phyloP scores from a whole-genome alignment of 805 yeast genomes.

The Pichia rugopelliculosa region DNA sequence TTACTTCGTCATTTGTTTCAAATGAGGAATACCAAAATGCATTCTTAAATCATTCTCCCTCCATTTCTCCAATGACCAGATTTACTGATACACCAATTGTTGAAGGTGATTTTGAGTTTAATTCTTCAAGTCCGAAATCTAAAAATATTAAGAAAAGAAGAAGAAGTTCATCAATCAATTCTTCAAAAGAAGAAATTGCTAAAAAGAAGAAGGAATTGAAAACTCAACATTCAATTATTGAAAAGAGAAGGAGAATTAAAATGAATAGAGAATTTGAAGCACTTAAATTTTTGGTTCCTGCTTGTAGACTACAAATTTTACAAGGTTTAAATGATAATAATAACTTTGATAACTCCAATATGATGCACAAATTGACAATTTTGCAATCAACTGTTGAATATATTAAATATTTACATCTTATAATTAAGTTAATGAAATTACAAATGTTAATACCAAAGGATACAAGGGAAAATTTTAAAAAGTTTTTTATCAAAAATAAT shows the following conservation, averaged over 20 bases:
- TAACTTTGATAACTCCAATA: conserved; percentile 26
- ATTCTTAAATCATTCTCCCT: conserved; percentile 24
- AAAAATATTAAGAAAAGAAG: conserved; percentile 9
- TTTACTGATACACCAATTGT: conserved; percentile 16
- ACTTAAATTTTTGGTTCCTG: conserved; percentile 68
- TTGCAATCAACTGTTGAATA: conserved; percentile 80
- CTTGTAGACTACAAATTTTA: conserved; percentile 49
- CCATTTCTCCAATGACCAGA: conserved; percentile 28
- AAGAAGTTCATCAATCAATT: conserved; percentile 25
- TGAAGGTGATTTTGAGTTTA: not conserved
- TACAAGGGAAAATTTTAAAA: conserved; percentile 18
- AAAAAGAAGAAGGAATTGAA: conserved; percentile 41
- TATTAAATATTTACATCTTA: conserved; percentile 59
- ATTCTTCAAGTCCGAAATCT: not conserved
- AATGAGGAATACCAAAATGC: conserved; percentile 21
- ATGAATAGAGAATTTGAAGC: conserved; percentile 82
- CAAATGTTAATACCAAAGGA: conserved; percentile 28
- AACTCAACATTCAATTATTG: conserved; percentile 68
- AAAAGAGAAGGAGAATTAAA: conserved; percentile 68
- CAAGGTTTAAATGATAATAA: conserved; percentile 21
- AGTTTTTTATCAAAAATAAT: conserved; percentile 31
- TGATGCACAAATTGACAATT: conserved; percentile 72
- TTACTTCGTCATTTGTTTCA: conserved; percentile 26
- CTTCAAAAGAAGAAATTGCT: conserved; percentile 29
- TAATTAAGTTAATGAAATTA: conserved; percentile 44